phyloP scores from a whole-genome alignment of 495 filamentous ascomycete species.

The Penicillium soppii region DNA sequence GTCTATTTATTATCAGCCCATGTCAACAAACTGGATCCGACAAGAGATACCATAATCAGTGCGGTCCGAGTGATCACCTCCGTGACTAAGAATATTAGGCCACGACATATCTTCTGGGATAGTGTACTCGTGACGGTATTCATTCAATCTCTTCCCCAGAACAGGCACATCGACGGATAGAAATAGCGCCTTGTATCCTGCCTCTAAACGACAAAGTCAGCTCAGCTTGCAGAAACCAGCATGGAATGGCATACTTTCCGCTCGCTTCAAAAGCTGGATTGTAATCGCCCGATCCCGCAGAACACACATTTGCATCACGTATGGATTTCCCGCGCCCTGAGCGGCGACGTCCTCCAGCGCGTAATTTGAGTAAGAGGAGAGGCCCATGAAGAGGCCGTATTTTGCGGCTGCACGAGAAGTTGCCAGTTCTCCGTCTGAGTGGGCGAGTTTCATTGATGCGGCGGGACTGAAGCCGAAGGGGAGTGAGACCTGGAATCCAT shows the following conservation, averaged over 20 bases:
- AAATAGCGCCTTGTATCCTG: slow-evolving; percentile 89
- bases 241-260: slow-evolving; percentile 55
- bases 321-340: slow-evolving; percentile 39
- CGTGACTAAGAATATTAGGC: slow-evolving; percentile 34
- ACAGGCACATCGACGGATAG: slow-evolving; percentile 94
- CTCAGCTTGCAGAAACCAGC: background rate
- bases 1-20: slow-evolving; percentile 61
- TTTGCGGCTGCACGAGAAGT: slow-evolving; percentile 75
- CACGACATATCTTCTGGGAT: slow-evolving; percentile 36
- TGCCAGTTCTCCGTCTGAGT: slow-evolving; percentile 80
- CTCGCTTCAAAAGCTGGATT: slow-evolving; percentile 78
- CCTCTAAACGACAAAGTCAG: slow-evolving; percentile 29
- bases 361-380: slow-evolving; percentile 54
- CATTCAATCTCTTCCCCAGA: slow-evolving; percentile 57
- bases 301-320: slow-evolving; percentile 81
- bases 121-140: slow-evolving; percentile 45
- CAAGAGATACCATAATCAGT: slow-evolving; percentile 31
- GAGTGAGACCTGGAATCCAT: slow-evolving; percentile 56
- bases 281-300: slow-evolving; percentile 88
- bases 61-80: slow-evolving; percentile 25
- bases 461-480: slow-evolving; percentile 89
- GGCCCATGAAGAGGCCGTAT: slow-evolving; percentile 62
- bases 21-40: background rate
- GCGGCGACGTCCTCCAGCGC: slow-evolving; percentile 51
- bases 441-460: slow-evolving; percentile 80